phyloP scores from a whole-genome alignment of 2,329 filamentous ascomycete species.

The Calycina herbarum region DNA sequence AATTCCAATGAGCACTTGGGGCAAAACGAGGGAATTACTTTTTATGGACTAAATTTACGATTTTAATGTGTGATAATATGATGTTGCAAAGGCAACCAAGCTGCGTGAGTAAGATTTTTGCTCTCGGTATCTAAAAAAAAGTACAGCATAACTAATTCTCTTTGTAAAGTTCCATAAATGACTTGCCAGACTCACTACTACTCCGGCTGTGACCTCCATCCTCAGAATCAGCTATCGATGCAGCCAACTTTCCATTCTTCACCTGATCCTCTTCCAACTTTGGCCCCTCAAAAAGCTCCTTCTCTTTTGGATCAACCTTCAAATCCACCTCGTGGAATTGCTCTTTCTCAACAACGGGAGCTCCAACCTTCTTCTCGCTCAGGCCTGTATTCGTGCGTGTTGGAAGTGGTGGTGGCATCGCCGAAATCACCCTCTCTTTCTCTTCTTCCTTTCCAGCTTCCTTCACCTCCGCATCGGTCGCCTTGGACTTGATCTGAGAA shows the following conservation, averaged over 20 bases:
- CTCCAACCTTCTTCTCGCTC: background rate
- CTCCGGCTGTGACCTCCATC: background rate
- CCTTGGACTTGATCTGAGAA: conserved; percentile 5
- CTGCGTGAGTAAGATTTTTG: background rate
- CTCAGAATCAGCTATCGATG: background rate
- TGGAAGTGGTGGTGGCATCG: conserved; percentile 1
- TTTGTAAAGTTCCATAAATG: conserved; percentile 11
- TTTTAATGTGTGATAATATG: background rate
- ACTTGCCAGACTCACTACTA: conserved; percentile 8
- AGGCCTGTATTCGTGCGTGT: background rate
- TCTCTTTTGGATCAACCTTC: background rate
- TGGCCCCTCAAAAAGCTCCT: background rate
- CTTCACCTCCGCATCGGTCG: background rate
- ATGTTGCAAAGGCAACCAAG: background rate
- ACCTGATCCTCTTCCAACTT: conserved; percentile 1
- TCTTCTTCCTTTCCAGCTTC: background rate
- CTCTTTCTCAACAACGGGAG: background rate
- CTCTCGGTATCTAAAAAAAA: background rate
- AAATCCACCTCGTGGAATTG: conserved; percentile 16
- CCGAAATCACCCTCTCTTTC: background rate
- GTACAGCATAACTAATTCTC: conserved; percentile 1
- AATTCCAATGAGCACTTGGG: background rate
- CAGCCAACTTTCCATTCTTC: conserved; percentile 12
- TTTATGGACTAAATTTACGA: background rate
- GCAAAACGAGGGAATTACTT: background rate